Percentiles rank a stretch among this genome's conserved stretches.
Evolutionary conservation across 2,329 filamentous ascomycete species (phyloP).

Genomic region (Trichoderma sp.): DNA sequence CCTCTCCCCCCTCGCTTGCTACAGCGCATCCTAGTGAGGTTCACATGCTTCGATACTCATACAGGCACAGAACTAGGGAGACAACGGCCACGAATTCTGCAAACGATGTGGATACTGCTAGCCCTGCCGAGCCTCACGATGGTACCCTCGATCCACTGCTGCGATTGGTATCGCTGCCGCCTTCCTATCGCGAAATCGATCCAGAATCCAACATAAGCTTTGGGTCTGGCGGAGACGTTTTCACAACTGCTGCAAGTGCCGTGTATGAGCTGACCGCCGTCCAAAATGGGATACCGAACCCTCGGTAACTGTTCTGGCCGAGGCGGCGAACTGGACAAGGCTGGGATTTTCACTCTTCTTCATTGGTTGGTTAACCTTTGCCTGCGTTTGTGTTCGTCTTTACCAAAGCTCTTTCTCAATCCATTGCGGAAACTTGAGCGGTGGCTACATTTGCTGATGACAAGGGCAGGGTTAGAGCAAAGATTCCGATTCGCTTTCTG

Average conservation of each 20-base stretch:
- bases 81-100: background rate
- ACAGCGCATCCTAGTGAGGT: background rate
- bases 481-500: background rate
- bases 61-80: background rate
- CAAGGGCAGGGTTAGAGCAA: background rate
- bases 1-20: background rate
- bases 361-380: background rate
- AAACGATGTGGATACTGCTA: background rate
- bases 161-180: background rate
- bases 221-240: background rate
- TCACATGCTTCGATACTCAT: background rate
- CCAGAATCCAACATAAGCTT: background rate
- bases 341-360: background rate
- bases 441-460: background rate
- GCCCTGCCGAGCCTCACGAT: background rate
- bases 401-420: background rate
- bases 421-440: background rate
- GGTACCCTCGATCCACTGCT: background rate
- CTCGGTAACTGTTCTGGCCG: background rate
- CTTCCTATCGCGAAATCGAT: background rate
- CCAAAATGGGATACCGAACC: background rate
- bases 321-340: background rate
- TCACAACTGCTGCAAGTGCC: background rate
- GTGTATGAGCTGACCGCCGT: background rate
- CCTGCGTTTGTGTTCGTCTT: background rate